Conservation (phyloP, 2,329 filamentous ascomycete species). For the Alternaria brassicae region DNA sequence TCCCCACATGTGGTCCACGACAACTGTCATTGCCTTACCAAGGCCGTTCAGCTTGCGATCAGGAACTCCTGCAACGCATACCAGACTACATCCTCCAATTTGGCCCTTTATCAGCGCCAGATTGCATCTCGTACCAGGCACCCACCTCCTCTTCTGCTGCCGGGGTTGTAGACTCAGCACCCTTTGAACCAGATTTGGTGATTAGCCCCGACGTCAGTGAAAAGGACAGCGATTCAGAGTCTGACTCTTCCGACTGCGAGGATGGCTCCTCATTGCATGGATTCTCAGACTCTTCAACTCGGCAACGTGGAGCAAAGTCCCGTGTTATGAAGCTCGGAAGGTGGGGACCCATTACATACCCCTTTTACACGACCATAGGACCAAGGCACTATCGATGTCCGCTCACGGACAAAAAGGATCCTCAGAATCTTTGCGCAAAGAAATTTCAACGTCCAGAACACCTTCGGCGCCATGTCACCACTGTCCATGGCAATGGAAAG, state of each 20-base stretch:
- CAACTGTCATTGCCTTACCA: neutral
- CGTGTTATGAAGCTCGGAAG: conserved; percentile 20
- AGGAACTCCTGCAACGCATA: neutral
- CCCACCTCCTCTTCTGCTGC: neutral
- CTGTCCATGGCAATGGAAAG: conserved; percentile 18
- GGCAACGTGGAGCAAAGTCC: neutral
- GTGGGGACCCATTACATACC: conserved; percentile 13
- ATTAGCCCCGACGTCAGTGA: neutral
- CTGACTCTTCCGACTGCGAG: neutral
- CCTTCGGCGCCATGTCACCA: conserved; percentile 29
- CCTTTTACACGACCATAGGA: conserved; percentile 1
- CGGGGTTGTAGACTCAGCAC: neutral
- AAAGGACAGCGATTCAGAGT: neutral
- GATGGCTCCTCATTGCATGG: neutral
- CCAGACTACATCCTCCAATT: neutral
- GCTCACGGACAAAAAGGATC: neutral
- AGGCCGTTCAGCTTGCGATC: neutral
- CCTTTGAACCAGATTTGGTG: neutral
- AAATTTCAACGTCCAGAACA: conserved; percentile 31
- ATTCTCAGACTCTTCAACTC: neutral
- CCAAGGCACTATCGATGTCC: conserved; percentile 20
- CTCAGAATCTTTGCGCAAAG: conserved; percentile 8
- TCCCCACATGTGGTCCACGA: conserved; percentile 4
- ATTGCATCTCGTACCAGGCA: neutral
- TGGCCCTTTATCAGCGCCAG: neutral